These are phyloP conservation scores for Globisporangium ultimum DNA, from an alignment of 352 stramenopile genomes.

Conservation along the genomic window DNA sequence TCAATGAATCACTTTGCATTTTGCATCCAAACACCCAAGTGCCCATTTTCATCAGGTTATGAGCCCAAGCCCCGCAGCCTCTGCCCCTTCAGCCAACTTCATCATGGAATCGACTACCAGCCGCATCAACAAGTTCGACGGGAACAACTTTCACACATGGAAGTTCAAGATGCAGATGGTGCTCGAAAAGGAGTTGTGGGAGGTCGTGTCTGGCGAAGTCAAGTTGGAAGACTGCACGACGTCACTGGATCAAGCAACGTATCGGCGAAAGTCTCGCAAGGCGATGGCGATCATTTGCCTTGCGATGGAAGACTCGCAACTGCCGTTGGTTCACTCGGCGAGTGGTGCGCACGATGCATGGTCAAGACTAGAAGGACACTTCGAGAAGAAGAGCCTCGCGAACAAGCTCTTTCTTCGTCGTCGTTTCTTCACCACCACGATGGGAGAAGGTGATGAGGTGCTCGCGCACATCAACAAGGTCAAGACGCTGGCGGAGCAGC, in stretches of 20 bases:
- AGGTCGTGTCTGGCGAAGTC: slow-evolving; percentile 11
- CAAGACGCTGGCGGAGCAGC: slow-evolving; percentile 14
- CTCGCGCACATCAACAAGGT: slow-evolving; percentile 15
- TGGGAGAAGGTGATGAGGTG: slow-evolving; percentile 20
- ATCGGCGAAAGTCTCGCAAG: slow-evolving; percentile 6
- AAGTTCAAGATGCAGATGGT: slow-evolving; percentile 29
- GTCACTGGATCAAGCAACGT: slow-evolving; percentile 5
- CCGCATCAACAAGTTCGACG: slow-evolving; percentile 21
- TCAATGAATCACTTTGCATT: too few species aligned
- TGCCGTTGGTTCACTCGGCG: slow-evolving; percentile 17
- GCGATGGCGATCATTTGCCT: slow-evolving; percentile 2
- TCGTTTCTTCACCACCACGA: slow-evolving; percentile 20
- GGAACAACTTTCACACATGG: slow-evolving; percentile 22
- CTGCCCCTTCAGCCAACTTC: too few species aligned
- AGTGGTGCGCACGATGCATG: slow-evolving; percentile 15
- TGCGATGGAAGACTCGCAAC: slow-evolving; percentile 13
- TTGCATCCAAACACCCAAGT: too few species aligned
- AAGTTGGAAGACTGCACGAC: slow-evolving; percentile 18
- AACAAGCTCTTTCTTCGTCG: slow-evolving; percentile 26
- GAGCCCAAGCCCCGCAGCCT: too few species aligned
- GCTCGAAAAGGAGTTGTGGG: slow-evolving; percentile 26
- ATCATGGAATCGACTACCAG: too few species aligned
- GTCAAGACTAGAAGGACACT: slow-evolving; percentile 18
- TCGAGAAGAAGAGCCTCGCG: slow-evolving; percentile 20
- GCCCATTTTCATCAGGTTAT: too few species aligned